Percentiles rank a stretch among this genome's conserved stretches.
Conservation (phyloP, 1,284 basidiomycete species). For the Ustilago loliicola region DNA sequence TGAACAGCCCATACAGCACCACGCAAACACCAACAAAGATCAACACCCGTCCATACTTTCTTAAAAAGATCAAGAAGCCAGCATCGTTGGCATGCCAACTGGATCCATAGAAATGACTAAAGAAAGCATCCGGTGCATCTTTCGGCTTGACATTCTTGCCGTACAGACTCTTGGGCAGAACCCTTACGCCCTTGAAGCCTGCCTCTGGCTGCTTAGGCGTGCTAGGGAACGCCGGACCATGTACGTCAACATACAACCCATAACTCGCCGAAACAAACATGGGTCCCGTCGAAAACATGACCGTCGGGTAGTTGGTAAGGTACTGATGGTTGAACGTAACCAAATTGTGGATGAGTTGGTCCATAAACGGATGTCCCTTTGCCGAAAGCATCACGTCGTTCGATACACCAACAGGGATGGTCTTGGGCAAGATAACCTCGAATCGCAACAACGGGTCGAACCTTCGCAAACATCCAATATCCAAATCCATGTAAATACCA, state of each 20-base stretch:
- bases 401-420: conserved; percentile 87
- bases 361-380: conserved; percentile 88
- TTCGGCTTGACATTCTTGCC: conserved; percentile 91
- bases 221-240: conserved; percentile 90
- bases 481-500: conserved; percentile 95
- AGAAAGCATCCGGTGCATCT: conserved; percentile 89
- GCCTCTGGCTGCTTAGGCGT: conserved; percentile 82
- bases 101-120: conserved; percentile 90
- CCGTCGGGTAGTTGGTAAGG: conserved; percentile 95
- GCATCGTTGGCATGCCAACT: conserved; percentile 79
- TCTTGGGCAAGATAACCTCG: conserved; percentile 91
- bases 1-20: conserved; percentile 46
- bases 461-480: conserved; percentile 92
- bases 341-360: conserved; percentile 89
- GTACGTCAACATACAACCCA: conserved; percentile 72
- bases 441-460: conserved; percentile 89
- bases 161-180: conserved; percentile 92
- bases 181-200: conserved; percentile 75
- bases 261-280: conserved; percentile 71
- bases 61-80: conserved; percentile 68
- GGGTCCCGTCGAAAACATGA: conserved; percentile 97
- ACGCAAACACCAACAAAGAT: conserved; percentile 57
- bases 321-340: conserved; percentile 93
- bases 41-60: conserved; percentile 62
- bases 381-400: conserved; percentile 97